These are phyloP conservation scores for Hortiboletus rubellus DNA, from an alignment of 1,284 basidiomycete genomes.

Conservation along the genomic window DNA sequence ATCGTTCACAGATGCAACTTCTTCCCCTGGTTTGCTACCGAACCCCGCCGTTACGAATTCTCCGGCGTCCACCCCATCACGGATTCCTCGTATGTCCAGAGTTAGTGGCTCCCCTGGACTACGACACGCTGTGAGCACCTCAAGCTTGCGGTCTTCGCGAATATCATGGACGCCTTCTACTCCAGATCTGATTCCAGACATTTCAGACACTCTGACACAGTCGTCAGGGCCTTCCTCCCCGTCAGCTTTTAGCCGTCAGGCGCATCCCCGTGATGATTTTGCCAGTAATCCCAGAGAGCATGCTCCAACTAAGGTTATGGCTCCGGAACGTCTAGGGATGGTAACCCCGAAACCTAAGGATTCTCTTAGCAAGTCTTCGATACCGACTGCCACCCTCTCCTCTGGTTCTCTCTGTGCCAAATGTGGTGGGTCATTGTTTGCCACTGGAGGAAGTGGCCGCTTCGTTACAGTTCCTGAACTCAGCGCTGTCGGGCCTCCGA, in stretches of 20 bases:
- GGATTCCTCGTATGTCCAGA: slow-evolving; percentile 33
- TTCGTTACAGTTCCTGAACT: slow-evolving; percentile 71
- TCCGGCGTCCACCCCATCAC: slow-evolving; percentile 24
- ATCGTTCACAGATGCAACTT: slow-evolving; percentile 22
- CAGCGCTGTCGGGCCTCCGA: slow-evolving; percentile 43
- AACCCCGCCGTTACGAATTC: slow-evolving; percentile 12
- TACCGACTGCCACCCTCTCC: slow-evolving; percentile 27
- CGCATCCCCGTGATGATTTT: slow-evolving; percentile 14
- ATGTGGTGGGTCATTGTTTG: slow-evolving; percentile 60
- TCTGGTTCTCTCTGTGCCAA: slow-evolving; percentile 49
- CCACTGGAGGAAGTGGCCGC: slow-evolving; percentile 50
- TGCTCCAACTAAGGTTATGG: slow-evolving; percentile 2
- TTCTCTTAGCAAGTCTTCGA: slow-evolving; percentile 22
- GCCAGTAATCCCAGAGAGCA: slow-evolving; percentile 11
- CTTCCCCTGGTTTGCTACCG: slow-evolving; percentile 14
- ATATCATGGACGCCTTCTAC: slow-evolving; percentile 45
- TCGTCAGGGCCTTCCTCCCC: slow-evolving; percentile 61
- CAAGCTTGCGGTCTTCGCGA: slow-evolving; percentile 32
- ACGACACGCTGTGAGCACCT: slow-evolving; percentile 30
- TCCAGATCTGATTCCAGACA: slow-evolving; percentile 62
- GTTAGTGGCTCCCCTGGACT: slow-evolving; percentile 29
- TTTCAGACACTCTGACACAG: slow-evolving; percentile 56
- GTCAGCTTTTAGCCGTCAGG: slow-evolving; percentile 39
- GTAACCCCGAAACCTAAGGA: slow-evolving; percentile 29
- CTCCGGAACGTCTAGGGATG: slow-evolving; percentile 12